phyloP scores from a whole-genome alignment of 441 rosid species.

The Corymbia citriodora region DNA sequence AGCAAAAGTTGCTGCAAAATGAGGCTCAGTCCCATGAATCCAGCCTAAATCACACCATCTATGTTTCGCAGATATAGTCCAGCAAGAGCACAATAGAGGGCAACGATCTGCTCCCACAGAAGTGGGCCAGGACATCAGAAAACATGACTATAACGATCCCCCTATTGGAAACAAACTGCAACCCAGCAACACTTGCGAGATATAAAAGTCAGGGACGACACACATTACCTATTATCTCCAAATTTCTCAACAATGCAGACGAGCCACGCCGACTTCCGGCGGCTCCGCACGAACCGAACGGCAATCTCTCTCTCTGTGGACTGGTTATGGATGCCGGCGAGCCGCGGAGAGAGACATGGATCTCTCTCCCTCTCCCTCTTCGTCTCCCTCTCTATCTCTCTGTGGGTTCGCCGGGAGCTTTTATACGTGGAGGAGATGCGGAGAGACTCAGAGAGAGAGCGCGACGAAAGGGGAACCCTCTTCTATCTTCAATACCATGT shows the following conservation, averaged over 20 bases:
- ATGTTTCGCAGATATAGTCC: background rate
- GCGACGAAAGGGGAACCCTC: no score
- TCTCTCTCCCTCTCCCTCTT: background rate
- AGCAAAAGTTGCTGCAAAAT: background rate
- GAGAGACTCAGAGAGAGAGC: background rate
- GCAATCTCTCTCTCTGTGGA: background rate
- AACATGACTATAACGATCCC: background rate
- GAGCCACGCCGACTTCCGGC: background rate
- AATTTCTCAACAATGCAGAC: background rate
- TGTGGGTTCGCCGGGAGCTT: background rate
- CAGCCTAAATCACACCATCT: background rate
- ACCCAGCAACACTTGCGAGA: background rate
- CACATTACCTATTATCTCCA: background rate
- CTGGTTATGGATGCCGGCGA: background rate
- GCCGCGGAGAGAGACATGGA: background rate
- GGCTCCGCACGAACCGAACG: background rate
- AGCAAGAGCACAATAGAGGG: background rate
- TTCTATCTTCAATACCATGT: background rate
- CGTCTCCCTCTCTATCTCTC: background rate
- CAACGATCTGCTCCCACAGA: background rate
- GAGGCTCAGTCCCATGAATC: background rate
- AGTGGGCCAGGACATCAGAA: background rate
- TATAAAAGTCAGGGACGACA: background rate
- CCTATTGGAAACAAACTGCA: background rate
- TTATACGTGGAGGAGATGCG: background rate